A percentile compares a stretch with the other conserved stretches of the same genome.
Conservation (phyloP, 2,329 filamentous ascomycete species). For the Phialophora verrucosa region DNA sequence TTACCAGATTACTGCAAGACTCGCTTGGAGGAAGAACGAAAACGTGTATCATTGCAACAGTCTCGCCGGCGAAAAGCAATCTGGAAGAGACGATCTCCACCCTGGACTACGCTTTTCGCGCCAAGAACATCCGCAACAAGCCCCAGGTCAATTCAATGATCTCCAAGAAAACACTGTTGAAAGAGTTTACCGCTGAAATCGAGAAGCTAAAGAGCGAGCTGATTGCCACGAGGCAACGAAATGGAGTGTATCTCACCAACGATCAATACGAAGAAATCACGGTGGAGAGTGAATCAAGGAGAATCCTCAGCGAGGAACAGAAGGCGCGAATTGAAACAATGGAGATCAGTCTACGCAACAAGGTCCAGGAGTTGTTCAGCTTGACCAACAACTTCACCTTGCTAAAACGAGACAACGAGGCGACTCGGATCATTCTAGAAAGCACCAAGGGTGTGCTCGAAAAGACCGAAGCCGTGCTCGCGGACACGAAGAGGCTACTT, state of each 20-base stretch:
- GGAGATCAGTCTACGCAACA: slow-evolving; percentile 87
- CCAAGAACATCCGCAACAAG: slow-evolving; percentile 98
- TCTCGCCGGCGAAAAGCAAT: slow-evolving; percentile 93
- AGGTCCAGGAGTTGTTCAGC: slow-evolving; percentile 87
- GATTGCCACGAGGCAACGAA: slow-evolving; percentile 88
- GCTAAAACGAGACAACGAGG: slow-evolving; percentile 87
- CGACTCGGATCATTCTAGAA: slow-evolving; percentile 72
- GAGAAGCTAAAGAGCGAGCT: slow-evolving; percentile 93
- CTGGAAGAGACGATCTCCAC: slow-evolving; percentile 98
- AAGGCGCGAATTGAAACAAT: slow-evolving; percentile 89
- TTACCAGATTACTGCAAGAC: slow-evolving; percentile 93
- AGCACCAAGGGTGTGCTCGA: slow-evolving; percentile 81
- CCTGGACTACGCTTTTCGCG: slow-evolving; percentile 94
- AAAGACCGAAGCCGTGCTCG: slow-evolving; percentile 83
- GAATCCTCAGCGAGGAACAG: slow-evolving; percentile 91
- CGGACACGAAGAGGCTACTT: slow-evolving; percentile 75
- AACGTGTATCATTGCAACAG: slow-evolving; percentile 96
- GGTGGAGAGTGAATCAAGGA: slow-evolving; percentile 86
- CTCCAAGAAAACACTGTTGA: slow-evolving; percentile 89
- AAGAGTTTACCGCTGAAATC: slow-evolving; percentile 89
- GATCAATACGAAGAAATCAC: slow-evolving; percentile 91
- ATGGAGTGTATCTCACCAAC: slow-evolving; percentile 90
- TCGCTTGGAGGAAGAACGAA: slow-evolving; percentile 95
- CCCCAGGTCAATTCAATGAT: slow-evolving; percentile 92
- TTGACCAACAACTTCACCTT: slow-evolving; percentile 86